Evolutionary conservation across 306 rosid genomes (phyloP), one percentile per base, ranked within the genome.

Genomic region (Geum urbanum): DNA sequence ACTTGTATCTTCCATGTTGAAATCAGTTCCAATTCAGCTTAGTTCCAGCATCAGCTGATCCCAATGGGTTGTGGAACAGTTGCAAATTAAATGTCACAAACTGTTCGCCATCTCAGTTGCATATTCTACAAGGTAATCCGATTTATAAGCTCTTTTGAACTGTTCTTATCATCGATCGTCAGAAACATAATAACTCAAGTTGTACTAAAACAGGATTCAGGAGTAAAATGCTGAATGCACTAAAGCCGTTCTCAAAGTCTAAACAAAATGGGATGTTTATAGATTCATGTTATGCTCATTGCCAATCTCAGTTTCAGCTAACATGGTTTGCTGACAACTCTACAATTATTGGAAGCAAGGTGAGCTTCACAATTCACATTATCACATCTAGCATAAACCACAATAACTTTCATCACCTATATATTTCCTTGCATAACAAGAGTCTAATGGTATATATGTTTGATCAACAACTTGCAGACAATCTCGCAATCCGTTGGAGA

Each of bases 21-120:
- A 40, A 77, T 76, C 87, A 94, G 98, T 78, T 94, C 39, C 92
- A 83, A 66, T 78, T 88, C 56, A 94, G 97, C 73, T 69, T 94
- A 72, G 96, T 96, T 71, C 97, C 96, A 46, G 84, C 91, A 62
- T 83, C 99, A 14, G 96, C 85, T 39, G 99, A 94, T 81, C 99
- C 91, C 9, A 78, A 74, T n/a, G 92, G 99, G 47, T 72, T 84
- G 58, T 94, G 99, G 99, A 89, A 88, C 50, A 74, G 83, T 8
- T 94, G 97, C 74, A 86, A 92, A 85, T 74, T 84, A 67, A 88
- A 94, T 78, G 86, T 85, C 72, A 74, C 79, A 12, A 87, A 79
- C 72, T 94, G 99, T 73, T 69, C 83, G 45, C 62, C 68, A 57
- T 39, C 91, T 32, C 99, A 94, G 74, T 78, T 94, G 77, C 82